phyloP scores from a whole-genome alignment of 306 rosid species.

The Senna tora region DNA sequence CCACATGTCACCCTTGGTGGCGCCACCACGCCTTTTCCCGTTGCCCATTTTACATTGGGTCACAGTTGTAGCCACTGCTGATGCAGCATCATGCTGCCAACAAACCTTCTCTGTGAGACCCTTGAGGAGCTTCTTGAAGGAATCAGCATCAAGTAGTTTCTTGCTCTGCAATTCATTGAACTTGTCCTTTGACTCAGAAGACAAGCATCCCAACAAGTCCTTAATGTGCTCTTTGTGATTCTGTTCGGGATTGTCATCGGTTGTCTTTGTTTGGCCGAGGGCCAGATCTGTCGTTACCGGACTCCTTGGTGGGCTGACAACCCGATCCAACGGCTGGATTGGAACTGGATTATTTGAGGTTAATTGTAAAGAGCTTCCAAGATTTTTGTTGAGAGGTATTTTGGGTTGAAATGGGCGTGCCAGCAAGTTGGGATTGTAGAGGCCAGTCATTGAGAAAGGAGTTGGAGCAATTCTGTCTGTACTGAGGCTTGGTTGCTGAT shows the following conservation, averaged over 20 bases:
- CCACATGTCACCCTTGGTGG: conserved; percentile 84
- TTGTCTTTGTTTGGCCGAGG: conserved; percentile 70
- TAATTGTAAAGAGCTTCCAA: conserved; percentile 60
- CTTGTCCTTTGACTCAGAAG: conserved; percentile 74
- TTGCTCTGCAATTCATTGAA: conserved; percentile 53
- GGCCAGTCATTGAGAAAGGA: conserved; percentile 59
- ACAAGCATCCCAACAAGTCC: conserved; percentile 68
- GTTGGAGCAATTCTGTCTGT: conserved; percentile 59
- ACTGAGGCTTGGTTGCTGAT: conserved; percentile 56
- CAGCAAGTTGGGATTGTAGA: conserved; percentile 59
- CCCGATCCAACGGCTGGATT: conserved; percentile 49
- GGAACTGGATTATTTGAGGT: conserved; percentile 52
- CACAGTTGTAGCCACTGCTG: conserved; percentile 78
- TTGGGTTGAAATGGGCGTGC: conserved; percentile 68
- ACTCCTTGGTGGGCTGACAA: conserved; percentile 47
- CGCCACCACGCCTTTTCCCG: conserved; percentile 59
- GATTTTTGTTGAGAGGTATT: conserved; percentile 61
- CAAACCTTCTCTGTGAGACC: conserved; percentile 85
- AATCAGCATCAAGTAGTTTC: conserved; percentile 68
- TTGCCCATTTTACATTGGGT: conserved; percentile 77
- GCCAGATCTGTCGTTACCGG: conserved; percentile 75
- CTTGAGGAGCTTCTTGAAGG: conserved; percentile 78
- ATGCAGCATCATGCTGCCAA: conserved; percentile 99
- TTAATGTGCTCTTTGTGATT: conserved; percentile 55
- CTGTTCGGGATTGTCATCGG: conserved; percentile 45